A percentile compares a stretch with the other conserved stretches of the same genome.
phyloP scores from a whole-genome alignment of 2,329 filamentous ascomycete genomes.

The Aciculosporium take region DNA sequence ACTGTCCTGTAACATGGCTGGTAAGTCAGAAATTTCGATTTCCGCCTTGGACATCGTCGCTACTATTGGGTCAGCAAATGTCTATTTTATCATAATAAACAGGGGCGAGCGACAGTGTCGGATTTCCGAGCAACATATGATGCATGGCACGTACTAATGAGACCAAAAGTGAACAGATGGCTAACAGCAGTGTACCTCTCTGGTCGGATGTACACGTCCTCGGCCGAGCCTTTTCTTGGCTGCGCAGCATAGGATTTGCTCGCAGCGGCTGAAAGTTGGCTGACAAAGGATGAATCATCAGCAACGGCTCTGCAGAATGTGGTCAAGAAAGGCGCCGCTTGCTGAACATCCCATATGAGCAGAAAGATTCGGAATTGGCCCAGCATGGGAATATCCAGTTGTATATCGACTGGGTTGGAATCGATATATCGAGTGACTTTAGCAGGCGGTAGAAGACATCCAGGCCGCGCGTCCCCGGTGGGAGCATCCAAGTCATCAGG shows the following conservation, averaged over 20 bases:
- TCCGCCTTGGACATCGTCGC: slow-evolving; percentile 46
- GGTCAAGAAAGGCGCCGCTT: slow-evolving; percentile 42
- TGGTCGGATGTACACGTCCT: slow-evolving; percentile 52
- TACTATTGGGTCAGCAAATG: slow-evolving; percentile 10
- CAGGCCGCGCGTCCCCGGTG: slow-evolving; percentile 36
- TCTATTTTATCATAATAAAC: background rate
- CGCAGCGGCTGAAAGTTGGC: slow-evolving; percentile 43
- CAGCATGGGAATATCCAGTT: slow-evolving; percentile 64
- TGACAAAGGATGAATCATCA: slow-evolving; percentile 38
- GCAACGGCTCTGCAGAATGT: slow-evolving; percentile 42
- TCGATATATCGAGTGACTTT: slow-evolving; percentile 63
- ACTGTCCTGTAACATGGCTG: slow-evolving; percentile 45
- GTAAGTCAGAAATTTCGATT: slow-evolving; percentile 53
- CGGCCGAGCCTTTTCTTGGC: slow-evolving; percentile 39
- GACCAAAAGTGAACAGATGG: slow-evolving; percentile 52
- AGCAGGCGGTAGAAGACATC: slow-evolving; percentile 47
- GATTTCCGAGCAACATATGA: background rate
- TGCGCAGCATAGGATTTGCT: slow-evolving; percentile 47
- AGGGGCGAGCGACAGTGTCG: background rate
- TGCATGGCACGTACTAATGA: slow-evolving; percentile 42
- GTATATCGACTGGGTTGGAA: slow-evolving; percentile 62
- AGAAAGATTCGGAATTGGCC: slow-evolving; percentile 67
- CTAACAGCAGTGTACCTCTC: slow-evolving; percentile 56
- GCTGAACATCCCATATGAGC: slow-evolving; percentile 47
- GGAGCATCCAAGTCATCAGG: slow-evolving; percentile 23